Percentiles rank a stretch among this genome's conserved stretches.
These are phyloP conservation scores for Penicillium sp. DNA, from an alignment of 2,329 filamentous ascomycete genomes.

Conservation along the genomic window DNA sequence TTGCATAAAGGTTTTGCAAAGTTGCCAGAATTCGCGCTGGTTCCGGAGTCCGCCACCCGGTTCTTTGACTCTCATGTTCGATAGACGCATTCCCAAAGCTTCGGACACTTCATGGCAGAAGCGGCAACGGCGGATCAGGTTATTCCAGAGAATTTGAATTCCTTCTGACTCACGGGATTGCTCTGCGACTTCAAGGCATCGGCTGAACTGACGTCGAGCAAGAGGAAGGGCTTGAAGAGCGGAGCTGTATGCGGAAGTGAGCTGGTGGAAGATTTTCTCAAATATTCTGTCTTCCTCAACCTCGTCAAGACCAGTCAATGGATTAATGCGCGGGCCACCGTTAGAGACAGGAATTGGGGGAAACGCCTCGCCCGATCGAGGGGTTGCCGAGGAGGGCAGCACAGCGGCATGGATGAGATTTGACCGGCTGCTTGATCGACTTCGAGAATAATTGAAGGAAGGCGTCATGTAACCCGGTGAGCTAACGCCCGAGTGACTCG, in stretches of 20 bases:
- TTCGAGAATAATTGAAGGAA: conserved; percentile 33
- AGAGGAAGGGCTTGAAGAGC: conserved; percentile 65
- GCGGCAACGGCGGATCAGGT: conserved; percentile 65
- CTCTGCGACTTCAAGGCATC: conserved; percentile 58
- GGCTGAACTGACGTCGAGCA: conserved; percentile 61
- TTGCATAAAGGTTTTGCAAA: conserved; percentile 59
- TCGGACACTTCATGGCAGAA: conserved; percentile 68
- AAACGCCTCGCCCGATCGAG: conserved; percentile 78
- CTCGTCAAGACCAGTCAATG: conserved; percentile 56
- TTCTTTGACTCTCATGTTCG: conserved; percentile 77
- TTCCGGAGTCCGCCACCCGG: conserved; percentile 60
- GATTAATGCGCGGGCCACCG: conserved; percentile 45
- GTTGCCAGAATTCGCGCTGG: conserved; percentile 57
- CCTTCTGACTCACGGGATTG: conserved; percentile 55
- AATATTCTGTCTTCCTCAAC: conserved; percentile 75
- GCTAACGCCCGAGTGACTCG: conserved; percentile 21
- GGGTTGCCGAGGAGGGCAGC: conserved; percentile 54
- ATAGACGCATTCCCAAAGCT: conserved; percentile 65
- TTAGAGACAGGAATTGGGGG: conserved; percentile 42
- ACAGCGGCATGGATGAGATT: conserved; percentile 46
- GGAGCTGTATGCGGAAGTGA: conserved; percentile 67
- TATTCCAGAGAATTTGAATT: conserved; percentile 60
- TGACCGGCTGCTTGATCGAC: conserved; percentile 47
- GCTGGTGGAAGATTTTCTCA: conserved; percentile 71
- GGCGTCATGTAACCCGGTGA: conserved; percentile 29